Percentiles rank a stretch among this genome's conserved stretches.
Evolutionary conservation across 2,329 filamentous ascomycete species (phyloP).

Genomic region (Stachybotrys echinatus): DNA sequence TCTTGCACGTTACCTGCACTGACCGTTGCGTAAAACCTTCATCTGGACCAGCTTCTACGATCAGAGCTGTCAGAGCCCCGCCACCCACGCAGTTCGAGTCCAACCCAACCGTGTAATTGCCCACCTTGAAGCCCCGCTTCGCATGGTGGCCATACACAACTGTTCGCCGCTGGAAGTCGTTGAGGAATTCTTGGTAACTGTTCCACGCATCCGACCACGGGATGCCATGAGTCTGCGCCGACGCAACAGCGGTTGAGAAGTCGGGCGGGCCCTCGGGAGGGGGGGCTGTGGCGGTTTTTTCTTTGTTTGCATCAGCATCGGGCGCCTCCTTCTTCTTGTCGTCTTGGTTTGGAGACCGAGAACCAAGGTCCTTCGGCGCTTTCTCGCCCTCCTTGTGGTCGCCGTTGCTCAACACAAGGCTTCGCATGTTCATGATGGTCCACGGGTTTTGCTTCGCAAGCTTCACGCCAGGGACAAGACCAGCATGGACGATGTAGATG

Average conservation of each 20-base stretch:
- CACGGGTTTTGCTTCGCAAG: slow-evolving; percentile 69
- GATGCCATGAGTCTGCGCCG: slow-evolving; percentile 45
- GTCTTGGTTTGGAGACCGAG: neutral
- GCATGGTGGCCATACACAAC: slow-evolving; percentile 89
- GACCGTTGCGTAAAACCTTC: slow-evolving; percentile 28
- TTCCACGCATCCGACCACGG: slow-evolving; percentile 66
- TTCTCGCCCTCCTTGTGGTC: slow-evolving; percentile 23
- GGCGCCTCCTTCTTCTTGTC: neutral
- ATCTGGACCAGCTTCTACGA: slow-evolving; percentile 53
- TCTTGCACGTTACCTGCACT: slow-evolving; percentile 34
- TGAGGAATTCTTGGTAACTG: slow-evolving; percentile 34
- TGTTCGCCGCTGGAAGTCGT: slow-evolving; percentile 42
- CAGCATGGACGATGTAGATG: slow-evolving; percentile 74
- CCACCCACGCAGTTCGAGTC: slow-evolving; percentile 81
- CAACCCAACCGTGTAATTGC: slow-evolving; percentile 73
- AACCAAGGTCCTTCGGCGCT: slow-evolving; percentile 7
- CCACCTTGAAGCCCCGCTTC: slow-evolving; percentile 54
- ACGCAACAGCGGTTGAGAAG: slow-evolving; percentile 26
- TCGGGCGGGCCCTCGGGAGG: slow-evolving; percentile 15
- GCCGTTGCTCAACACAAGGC: slow-evolving; percentile 48
- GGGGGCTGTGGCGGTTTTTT: neutral
- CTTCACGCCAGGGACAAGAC: slow-evolving; percentile 70
- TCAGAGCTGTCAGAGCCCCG: slow-evolving; percentile 67
- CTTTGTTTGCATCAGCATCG: neutral
- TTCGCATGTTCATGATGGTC: slow-evolving; percentile 90